Evolutionary conservation across 1,284 basidiomycete species (phyloP).

Genomic region (Ceratobasidium sp.): DNA sequence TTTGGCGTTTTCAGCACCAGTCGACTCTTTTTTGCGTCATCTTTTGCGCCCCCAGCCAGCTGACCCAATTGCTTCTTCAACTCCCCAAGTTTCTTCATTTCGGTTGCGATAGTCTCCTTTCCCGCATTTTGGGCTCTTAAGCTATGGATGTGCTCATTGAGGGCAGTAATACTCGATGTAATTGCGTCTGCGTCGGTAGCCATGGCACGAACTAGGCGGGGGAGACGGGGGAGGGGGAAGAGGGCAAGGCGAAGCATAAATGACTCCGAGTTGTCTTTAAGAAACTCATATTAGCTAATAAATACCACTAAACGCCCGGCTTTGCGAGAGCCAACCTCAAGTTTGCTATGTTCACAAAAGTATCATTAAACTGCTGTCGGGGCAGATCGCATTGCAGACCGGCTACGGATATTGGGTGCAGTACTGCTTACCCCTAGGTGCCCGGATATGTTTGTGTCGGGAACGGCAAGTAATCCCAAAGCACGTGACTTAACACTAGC

Average conservation of each 20-base stretch:
- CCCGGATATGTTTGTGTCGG: too few species aligned
- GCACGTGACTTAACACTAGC: too few species aligned
- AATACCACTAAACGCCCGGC: too few species aligned
- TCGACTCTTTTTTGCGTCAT: constrained; percentile 72
- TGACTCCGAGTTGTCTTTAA: background rate
- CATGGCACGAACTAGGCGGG: constrained; percentile 22
- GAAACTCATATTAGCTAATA: too few species aligned
- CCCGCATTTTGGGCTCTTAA: constrained; percentile 69
- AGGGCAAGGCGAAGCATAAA: background rate
- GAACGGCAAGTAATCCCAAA: too few species aligned
- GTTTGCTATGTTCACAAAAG: too few species aligned
- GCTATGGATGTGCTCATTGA: constrained; percentile 56
- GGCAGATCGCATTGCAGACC: too few species aligned
- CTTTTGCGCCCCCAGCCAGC: constrained; percentile 53
- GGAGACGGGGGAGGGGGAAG: background rate
- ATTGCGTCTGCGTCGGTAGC: constrained; percentile 33
- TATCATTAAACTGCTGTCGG: too few species aligned
- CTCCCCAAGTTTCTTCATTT: constrained; percentile 76
- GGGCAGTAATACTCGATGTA: constrained; percentile 43
- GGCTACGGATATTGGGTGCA: too few species aligned
- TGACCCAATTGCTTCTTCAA: constrained; percentile 68
- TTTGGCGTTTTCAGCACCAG: constrained; percentile 84
- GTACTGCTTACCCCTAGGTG: too few species aligned
- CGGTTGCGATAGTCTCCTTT: constrained; percentile 66
- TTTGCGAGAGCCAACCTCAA: too few species aligned